Evolutionary conservation across 2,329 filamentous ascomycete species (phyloP).

Genomic region (Parastagonospora avenae): DNA sequence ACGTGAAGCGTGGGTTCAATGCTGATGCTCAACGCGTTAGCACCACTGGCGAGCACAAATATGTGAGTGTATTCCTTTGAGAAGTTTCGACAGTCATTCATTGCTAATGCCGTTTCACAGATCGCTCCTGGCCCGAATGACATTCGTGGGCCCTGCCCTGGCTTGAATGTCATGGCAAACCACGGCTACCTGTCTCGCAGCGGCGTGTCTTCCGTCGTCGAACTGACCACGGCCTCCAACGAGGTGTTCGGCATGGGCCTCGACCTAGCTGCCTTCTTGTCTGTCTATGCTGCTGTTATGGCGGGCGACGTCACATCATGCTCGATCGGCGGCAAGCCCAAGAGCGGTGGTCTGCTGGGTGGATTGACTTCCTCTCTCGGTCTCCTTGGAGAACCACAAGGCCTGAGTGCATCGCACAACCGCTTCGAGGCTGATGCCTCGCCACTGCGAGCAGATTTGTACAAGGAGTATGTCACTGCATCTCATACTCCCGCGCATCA

Average conservation of each 20-base stretch:
- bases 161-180: no score
- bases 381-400: not conserved
- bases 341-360: not conserved
- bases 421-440: not conserved
- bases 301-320: not conserved
- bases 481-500: no score
- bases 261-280: not conserved
- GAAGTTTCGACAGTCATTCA: not conserved
- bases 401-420: not conserved
- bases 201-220: no score
- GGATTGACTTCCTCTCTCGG: no score
- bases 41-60: slow-evolving; percentile 14
- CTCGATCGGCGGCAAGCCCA: not conserved
- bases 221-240: no score
- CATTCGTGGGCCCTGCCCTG: no score
- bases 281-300: not conserved
- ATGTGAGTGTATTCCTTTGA: slow-evolving; percentile 2
- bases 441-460: not conserved
- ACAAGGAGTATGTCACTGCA: not conserved
- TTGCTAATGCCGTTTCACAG: not conserved
- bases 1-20: slow-evolving; percentile 13
- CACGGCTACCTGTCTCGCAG: no score
- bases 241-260: not conserved
- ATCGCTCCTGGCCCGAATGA: no score
- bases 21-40: slow-evolving; percentile 19